Base-by-base conservation (phyloP, 352 stramenopile genomes). In the Phytophthora idaei region DNA sequence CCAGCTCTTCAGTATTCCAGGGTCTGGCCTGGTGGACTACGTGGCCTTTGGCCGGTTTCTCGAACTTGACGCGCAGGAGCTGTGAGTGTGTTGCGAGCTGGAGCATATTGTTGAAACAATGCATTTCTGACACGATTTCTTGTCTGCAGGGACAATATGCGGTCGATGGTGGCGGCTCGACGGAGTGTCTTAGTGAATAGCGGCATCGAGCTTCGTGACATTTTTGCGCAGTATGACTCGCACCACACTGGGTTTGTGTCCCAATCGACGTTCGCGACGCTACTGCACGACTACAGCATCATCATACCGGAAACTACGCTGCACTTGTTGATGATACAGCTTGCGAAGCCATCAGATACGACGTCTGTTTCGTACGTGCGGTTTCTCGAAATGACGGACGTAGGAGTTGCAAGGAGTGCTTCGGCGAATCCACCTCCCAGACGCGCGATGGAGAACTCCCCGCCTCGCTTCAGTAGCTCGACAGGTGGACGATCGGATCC, bases 301-400 rank as follows among this genome's bases (percentile, higher is more conserved):
- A 21, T 64, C 4, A 58, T 87, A 10, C 17, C 67, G 3, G 78
- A 89, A 25, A 68, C 65, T 3, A 76, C 67, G 11, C 49, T 87
- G 5, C 80, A 89, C 52, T 85, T 89, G 25, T 52, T 89, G 31
- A 71, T 87, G 57, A 62, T 89, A 31, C 70, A 78, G 8, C 61
- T 90, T 12, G 71, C 80, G 0, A 78, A 69, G 39, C 72, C 82
- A 11, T 78, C 77, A 5, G 78, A 91, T 54, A 85, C 80, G 17
- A 83, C 64, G 27, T 66, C 65, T 11, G 66, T 91, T 21, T 87
- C 73, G 17, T 91, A 91, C 51, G 61, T 66, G 39, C 74, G 76
- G 25, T 87, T 91, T 53, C 50, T 91, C n/a, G 80, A 88, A 17
- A 67, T 87, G 44, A 72, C 79, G 1, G 75, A 79, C 32, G 50